Conservation (phyloP, 345 rosid species). For the Populus euphratica region DNA sequence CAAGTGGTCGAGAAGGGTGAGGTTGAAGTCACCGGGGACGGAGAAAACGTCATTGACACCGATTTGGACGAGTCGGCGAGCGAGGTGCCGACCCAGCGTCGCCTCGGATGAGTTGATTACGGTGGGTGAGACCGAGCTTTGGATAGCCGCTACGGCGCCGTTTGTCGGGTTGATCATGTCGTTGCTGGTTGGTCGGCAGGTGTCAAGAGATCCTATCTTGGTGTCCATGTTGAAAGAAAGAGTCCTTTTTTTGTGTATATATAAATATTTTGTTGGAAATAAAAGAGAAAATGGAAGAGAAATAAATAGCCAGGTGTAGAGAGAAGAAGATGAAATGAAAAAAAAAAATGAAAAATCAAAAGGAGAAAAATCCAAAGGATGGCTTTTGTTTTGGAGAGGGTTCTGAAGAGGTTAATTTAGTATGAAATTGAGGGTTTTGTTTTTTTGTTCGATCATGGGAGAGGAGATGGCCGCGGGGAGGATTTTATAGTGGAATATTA, state of each 20-base stretch:
- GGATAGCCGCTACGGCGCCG: conserved; percentile 38
- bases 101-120: conserved; percentile 38
- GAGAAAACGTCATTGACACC: conserved; percentile 55
- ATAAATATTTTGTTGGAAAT: background rate
- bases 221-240: conserved; percentile 38
- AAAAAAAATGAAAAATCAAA: too few species aligned
- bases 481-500: background rate
- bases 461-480: too few species aligned
- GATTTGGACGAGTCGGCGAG: conserved; percentile 59
- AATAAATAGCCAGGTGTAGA: background rate
- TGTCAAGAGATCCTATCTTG: conserved; percentile 43
- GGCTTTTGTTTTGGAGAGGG: too few species aligned
- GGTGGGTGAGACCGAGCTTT: conserved; percentile 23
- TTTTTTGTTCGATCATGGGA: background rate
- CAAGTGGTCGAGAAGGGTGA: conserved; percentile 70
- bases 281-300: background rate
- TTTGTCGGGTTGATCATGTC: conserved; percentile 42
- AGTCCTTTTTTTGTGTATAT: too few species aligned
- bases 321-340: background rate
- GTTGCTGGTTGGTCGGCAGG: conserved; percentile 32
- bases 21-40: conserved; percentile 79
- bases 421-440: background rate
- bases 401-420: background rate
- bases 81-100: conserved; percentile 61
- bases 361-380: too few species aligned